phyloP scores from a whole-genome alignment of 345 rosid genomes.

The Ceriops tagal region DNA sequence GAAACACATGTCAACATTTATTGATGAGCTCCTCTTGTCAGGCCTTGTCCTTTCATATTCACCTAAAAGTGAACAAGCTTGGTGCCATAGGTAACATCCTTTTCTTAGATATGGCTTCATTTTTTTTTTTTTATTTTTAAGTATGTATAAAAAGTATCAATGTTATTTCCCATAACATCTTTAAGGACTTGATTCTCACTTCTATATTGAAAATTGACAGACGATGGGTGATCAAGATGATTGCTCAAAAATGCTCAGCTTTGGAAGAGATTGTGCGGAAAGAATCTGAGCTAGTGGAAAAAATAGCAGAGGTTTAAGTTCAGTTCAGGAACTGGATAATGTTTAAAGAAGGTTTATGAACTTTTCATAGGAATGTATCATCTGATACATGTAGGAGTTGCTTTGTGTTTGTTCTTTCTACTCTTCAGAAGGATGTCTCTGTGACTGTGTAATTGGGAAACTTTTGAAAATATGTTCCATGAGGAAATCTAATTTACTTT shows the following conservation, averaged over 20 bases:
- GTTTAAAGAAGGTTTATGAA: constrained; percentile 49
- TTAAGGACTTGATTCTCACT: constrained; percentile 5
- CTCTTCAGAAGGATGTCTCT: neutral
- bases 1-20: constrained; percentile 34
- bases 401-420: constrained; percentile 10
- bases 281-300: constrained; percentile 87
- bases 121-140: neutral
- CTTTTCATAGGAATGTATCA: constrained; percentile 19
- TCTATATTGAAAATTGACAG: constrained; percentile 36
- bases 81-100: constrained; percentile 74
- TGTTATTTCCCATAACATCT: constrained; percentile 1
- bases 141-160: neutral
- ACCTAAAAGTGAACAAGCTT: constrained; percentile 90
- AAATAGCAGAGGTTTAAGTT: constrained; percentile 80
- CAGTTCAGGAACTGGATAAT: constrained; percentile 44
- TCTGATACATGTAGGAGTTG: constrained; percentile 9
- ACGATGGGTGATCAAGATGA: constrained; percentile 83
- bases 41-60: constrained; percentile 72
- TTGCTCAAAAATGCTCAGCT: constrained; percentile 42
- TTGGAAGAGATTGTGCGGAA: constrained; percentile 52
- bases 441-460: neutral
- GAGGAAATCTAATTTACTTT: neutral
- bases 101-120: constrained; percentile 1
- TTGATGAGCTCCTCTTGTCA: constrained; percentile 69
- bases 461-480: neutral